phyloP scores from a whole-genome alignment of 192 early-diverging fungal genomes.

The Backusella morwellensis region DNA sequence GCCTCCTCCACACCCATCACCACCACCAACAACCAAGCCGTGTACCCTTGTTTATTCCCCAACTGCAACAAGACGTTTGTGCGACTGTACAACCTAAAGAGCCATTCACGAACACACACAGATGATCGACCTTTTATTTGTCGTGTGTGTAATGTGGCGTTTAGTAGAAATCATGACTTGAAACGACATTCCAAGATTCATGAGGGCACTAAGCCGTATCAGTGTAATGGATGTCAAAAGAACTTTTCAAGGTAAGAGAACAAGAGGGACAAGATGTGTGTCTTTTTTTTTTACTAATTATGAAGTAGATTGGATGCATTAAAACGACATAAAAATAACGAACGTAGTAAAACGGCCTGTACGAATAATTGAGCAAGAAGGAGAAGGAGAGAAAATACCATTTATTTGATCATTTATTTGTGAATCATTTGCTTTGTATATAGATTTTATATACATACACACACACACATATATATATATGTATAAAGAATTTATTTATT shows the following conservation, averaged over 20 bases:
- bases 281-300: too few relatives aligned
- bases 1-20: conserved; percentile 32
- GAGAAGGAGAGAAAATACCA: too few relatives aligned
- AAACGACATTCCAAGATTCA: conserved; percentile 78
- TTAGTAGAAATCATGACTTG: conserved; percentile 73
- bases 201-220: conserved; percentile 71
- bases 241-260: conserved; percentile 60
- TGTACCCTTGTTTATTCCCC: conserved; percentile 60
- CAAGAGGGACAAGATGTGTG: not conserved
- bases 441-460: too few relatives aligned
- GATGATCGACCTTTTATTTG: conserved; percentile 72
- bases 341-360: conserved; percentile 20
- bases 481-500: too few relatives aligned
- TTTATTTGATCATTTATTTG: too few relatives aligned
- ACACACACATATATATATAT: too few relatives aligned
- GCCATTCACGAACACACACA: conserved; percentile 79
- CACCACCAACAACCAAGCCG: conserved; percentile 24
- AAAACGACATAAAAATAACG: conserved; percentile 54
- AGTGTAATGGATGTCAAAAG: conserved; percentile 69
- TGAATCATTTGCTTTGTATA: too few relatives aligned
- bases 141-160: conserved; percentile 34
- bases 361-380: not conserved
- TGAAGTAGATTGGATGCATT: conserved; percentile 53
- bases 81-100: conserved; percentile 84
- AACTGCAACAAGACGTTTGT: conserved; percentile 84